phyloP scores from a whole-genome alignment of 2,329 filamentous ascomycete species.

The Exophiala sp. region DNA sequence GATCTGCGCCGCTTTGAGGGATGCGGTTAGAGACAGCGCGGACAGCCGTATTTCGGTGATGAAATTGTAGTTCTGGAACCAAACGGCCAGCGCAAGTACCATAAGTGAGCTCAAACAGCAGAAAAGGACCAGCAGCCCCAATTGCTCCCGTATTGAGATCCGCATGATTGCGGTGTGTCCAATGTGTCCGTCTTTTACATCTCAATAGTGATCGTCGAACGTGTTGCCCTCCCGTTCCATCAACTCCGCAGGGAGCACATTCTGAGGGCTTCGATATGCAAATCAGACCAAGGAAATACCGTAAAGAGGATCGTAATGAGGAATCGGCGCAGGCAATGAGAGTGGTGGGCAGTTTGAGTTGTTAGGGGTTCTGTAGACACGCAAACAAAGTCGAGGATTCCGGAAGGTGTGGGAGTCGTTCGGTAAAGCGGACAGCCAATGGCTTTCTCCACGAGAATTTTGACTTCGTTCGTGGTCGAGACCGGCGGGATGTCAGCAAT shows the following conservation, averaged over 20 bases:
- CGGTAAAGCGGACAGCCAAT: neutral
- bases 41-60: slow-evolving; percentile 56
- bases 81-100: slow-evolving; percentile 74
- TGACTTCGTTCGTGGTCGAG: neutral
- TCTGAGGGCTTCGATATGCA: neutral
- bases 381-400: neutral
- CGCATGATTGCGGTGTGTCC: slow-evolving; percentile 56
- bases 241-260: slow-evolving; percentile 8
- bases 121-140: slow-evolving; percentile 73
- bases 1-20: slow-evolving; percentile 79
- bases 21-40: slow-evolving; percentile 72
- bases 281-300: neutral
- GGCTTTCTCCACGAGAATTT: neutral
- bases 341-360: neutral
- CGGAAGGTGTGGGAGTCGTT: neutral
- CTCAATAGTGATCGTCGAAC: slow-evolving; percentile 4
- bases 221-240: slow-evolving; percentile 6
- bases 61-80: slow-evolving; percentile 60
- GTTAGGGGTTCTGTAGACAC: neutral
- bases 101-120: slow-evolving; percentile 71
- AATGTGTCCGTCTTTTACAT: slow-evolving; percentile 13
- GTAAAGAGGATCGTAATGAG: neutral
- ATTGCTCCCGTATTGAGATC: slow-evolving; percentile 82
- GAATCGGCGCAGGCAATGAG: neutral
- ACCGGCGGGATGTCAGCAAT: neutral